Percentiles rank a stretch among this genome's conserved stretches.
phyloP scores from a whole-genome alignment of 208 protist genomes.

The Trypanosoma melophagium region DNA sequence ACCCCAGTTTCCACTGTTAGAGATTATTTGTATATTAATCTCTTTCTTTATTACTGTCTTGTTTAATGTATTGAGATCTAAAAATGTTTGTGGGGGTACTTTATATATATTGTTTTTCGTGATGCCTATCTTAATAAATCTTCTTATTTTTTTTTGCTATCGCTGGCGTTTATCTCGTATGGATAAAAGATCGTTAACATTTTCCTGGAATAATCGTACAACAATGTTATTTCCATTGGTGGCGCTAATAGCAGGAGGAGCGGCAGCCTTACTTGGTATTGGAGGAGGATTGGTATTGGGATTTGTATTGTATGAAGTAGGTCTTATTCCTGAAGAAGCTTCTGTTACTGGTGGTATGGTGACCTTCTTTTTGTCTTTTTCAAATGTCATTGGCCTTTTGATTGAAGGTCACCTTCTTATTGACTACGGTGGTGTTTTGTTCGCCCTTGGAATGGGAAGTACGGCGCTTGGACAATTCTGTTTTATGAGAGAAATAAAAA shows the following conservation, averaged over 20 bases:
- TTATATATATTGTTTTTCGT: conserved; percentile 54
- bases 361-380: conserved; percentile 84
- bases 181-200: conserved; percentile 36
- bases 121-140: conserved; percentile 37
- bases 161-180: conserved; percentile 38
- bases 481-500: conserved; percentile 76
- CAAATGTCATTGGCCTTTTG: conserved; percentile 52
- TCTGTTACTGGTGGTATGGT: conserved; percentile 72
- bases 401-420: conserved; percentile 51
- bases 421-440: conserved; percentile 67
- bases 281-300: conserved; percentile 81
- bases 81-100: conserved; percentile 39
- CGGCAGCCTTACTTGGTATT: conserved; percentile 81
- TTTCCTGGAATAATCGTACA: conserved; percentile 59
- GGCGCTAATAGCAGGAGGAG: conserved; percentile 68
- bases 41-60: conserved; percentile 65
- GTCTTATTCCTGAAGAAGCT: conserved; percentile 67
- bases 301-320: conserved; percentile 82
- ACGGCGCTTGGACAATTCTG: conserved; percentile 67
- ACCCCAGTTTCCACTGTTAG: conserved; percentile 57
- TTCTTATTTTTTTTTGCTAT: conserved; percentile 39
- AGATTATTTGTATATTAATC: conserved; percentile 48
- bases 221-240: conserved; percentile 61
- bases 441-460: conserved; percentile 54
- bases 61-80: conserved; percentile 60